phyloP scores from a whole-genome alignment of 169 alveolate genomes.

The Eimeria acervulina region DNA sequence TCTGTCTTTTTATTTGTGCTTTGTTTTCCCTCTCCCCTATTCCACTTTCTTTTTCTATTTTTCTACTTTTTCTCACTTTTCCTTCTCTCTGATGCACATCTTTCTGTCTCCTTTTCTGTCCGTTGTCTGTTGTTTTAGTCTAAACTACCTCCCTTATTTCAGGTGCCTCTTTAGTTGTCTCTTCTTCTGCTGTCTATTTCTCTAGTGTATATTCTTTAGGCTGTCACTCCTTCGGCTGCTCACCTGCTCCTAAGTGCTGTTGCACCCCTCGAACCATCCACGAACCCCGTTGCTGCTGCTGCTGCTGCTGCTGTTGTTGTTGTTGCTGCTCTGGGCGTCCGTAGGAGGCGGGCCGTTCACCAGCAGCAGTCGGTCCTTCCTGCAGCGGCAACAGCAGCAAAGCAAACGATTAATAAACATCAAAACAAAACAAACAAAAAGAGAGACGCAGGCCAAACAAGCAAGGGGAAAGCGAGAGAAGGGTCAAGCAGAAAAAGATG shows the following conservation, averaged over 20 bases:
- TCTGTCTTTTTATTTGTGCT: too few relatives aligned
- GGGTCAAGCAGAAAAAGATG: not conserved
- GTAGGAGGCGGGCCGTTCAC: conserved; percentile 9
- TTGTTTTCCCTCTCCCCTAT: too few relatives aligned
- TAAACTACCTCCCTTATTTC: not conserved
- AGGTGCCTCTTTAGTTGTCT: not conserved
- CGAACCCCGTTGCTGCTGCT: conserved; percentile 46
- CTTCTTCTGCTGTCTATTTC: not conserved
- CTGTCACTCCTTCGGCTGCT: not conserved
- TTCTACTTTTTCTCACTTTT: too few relatives aligned
- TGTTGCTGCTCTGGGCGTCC: conserved; percentile 31
- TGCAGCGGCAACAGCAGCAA: conserved; percentile 20
- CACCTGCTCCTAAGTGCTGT: not conserved
- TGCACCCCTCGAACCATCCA: conserved; percentile 21
- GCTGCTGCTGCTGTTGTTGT: conserved; percentile 33
- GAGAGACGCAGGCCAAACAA: not conserved
- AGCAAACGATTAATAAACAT: not conserved
- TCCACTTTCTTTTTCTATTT: too few relatives aligned
- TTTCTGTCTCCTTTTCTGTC: not conserved
- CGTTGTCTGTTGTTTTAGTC: not conserved
- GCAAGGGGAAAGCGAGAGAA: not conserved
- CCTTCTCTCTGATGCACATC: not conserved
- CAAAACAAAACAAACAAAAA: not conserved
- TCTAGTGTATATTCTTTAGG: not conserved
- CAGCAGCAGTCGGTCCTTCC: conserved; percentile 6